Percentiles rank a stretch among this genome's conserved stretches.
Conservation (phyloP, 2,329 filamentous ascomycete genomes). For the Claviceps quebecensis region DNA sequence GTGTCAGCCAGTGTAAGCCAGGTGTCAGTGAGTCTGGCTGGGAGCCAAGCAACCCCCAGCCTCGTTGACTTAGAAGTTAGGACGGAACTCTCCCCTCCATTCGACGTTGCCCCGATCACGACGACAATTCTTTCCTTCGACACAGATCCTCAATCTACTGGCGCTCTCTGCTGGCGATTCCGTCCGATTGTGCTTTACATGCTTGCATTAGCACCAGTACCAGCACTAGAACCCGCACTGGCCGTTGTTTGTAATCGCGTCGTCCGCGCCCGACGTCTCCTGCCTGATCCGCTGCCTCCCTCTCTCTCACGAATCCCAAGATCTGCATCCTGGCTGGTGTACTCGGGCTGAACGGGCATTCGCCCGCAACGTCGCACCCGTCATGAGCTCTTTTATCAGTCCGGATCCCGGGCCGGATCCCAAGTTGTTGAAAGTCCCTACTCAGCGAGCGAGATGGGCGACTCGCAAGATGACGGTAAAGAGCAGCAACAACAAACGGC, state of each 20-base stretch:
- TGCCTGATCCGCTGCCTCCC: background rate
- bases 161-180: background rate
- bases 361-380: slow-evolving; percentile 21
- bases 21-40: background rate
- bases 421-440: slow-evolving; percentile 18
- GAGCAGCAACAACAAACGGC: slow-evolving; percentile 64
- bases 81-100: background rate
- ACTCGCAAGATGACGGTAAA: slow-evolving; percentile 74
- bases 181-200: background rate
- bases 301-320: background rate
- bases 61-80: background rate
- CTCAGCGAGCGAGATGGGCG: slow-evolving; percentile 84
- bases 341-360: slow-evolving; percentile 24
- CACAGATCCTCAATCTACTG: background rate
- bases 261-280: slow-evolving; percentile 2
- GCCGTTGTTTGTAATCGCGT: slow-evolving; percentile 1
- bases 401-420: slow-evolving; percentile 15
- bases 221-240: background rate
- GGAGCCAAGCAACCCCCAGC: background rate
- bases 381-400: slow-evolving; percentile 19
- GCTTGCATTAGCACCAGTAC: background rate
- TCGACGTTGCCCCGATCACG: background rate
- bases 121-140: background rate
- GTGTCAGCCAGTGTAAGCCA: background rate
- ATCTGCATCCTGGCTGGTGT: slow-evolving; percentile 22